Evolutionary conservation across 371 early-diverging fungal genomes (phyloP).

Genomic region (Mortierella polycephala): DNA sequence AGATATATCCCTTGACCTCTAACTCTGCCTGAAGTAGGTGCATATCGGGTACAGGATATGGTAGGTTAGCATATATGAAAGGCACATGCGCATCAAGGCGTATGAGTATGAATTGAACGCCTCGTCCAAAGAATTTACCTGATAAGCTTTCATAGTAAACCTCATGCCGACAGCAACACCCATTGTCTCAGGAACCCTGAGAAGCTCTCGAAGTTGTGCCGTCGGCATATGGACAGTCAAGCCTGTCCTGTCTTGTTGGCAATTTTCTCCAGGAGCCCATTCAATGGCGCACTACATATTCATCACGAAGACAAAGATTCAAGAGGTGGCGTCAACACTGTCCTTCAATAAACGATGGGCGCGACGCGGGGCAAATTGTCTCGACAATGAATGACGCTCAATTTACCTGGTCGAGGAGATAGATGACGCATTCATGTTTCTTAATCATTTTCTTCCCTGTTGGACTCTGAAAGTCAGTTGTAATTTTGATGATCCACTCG

Average conservation of each 20-base stretch:
- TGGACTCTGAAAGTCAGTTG: constrained; percentile 22
- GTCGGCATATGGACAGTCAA: constrained; percentile 26
- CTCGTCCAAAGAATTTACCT: constrained; percentile 1
- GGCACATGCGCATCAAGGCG: no score
- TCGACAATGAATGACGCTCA: no score
- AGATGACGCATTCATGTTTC: constrained; percentile 47
- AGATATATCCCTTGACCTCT: constrained; percentile 13
- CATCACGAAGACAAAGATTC: background rate
- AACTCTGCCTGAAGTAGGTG: background rate
- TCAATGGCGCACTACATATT: constrained; percentile 25
- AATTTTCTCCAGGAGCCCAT: constrained; percentile 8
- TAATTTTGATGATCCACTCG: constrained; percentile 33
- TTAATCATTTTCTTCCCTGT: constrained; percentile 30
- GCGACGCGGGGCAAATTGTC: no score
- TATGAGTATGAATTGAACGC: no score
- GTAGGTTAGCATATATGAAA: no score
- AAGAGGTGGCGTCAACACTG: background rate
- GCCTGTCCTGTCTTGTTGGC: background rate
- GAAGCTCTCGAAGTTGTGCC: constrained; percentile 23
- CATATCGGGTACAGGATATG: no score
- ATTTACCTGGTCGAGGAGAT: constrained; percentile 45
- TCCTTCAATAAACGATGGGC: no score
- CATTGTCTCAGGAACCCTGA: constrained; percentile 32
- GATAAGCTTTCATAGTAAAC: constrained; percentile 13
- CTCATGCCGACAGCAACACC: constrained; percentile 21